Conservation (phyloP, 2,329 filamentous ascomycete genomes). For the Hymenoscyphus fraxineus region DNA sequence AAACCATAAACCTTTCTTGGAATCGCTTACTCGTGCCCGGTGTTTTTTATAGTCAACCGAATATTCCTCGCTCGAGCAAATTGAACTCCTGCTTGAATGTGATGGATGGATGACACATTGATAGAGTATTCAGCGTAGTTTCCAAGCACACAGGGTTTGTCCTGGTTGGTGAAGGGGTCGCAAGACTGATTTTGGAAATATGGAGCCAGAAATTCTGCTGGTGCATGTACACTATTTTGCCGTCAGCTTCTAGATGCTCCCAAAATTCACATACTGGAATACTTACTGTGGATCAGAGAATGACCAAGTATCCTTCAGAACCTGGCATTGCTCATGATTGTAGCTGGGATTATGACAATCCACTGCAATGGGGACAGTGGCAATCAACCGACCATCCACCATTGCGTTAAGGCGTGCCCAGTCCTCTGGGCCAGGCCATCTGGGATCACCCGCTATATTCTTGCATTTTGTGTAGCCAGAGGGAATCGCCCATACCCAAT, state of each 20-base stretch:
- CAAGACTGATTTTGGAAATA: background rate
- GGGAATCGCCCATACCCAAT: too few species aligned
- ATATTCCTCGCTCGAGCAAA: constrained; percentile 34
- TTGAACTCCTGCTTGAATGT: constrained; percentile 19
- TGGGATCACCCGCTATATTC: background rate
- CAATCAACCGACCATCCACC: background rate
- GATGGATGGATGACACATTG: constrained; percentile 7
- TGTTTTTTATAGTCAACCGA: constrained; percentile 39
- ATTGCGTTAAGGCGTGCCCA: background rate
- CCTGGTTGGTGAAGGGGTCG: constrained; percentile 19
- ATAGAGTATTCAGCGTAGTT: constrained; percentile 20
- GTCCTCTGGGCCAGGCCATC: background rate
- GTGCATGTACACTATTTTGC: background rate
- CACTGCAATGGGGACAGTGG: background rate
- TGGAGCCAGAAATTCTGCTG: background rate
- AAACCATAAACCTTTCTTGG: background rate
- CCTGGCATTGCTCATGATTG: background rate
- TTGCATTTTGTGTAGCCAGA: background rate
- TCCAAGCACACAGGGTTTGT: constrained; percentile 23
- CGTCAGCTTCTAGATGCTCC: background rate
- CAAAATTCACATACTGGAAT: background rate
- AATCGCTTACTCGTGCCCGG: constrained; percentile 40
- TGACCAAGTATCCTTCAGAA: background rate
- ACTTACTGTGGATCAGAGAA: too few species aligned
- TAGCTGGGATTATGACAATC: background rate